Base-by-base conservation (phyloP, 2,329 filamentous ascomycete species). In the Verticillium isaacii region DNA sequence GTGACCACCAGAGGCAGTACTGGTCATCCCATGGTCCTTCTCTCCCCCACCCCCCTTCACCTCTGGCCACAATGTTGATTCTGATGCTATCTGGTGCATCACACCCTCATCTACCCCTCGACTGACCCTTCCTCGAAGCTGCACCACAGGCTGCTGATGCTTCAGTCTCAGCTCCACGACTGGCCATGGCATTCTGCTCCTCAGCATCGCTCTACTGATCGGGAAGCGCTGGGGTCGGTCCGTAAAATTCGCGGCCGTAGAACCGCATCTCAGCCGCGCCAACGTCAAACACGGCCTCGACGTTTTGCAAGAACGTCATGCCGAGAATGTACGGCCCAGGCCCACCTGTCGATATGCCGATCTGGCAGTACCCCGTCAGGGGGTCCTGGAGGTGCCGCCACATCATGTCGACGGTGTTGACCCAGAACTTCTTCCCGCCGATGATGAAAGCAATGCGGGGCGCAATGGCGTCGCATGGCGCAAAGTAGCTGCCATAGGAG, bases 301-400 rank as follows among this genome's bases (percentile, higher is more conserved):
- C 79, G 60, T 80, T 84, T 68, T 82, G 77, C 63, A 85, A 68
- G 61, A 83, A 85, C 7, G 76, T 75, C 37, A 80, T 77, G 0
- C 82, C 82, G 36, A 85, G 68, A 29, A 84, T 78, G 62, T 79
- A 83, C 7, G 80, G 80, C 8, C 80, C 78, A 0, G 71, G 64
- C 0, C 76, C 77, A 1, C 80, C 80, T 56, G 71, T 79, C 14
- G 78, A 72, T 60, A 84, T 75, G 6, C 77, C 77, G 36, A 81
- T 75, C 64, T 80, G 78, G 67, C 82, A 85, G 58, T 80, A 74
- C 0, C 78, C 80, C 8, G 77, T 82, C 57, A 76, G 56, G 0
- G 78, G 76, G 57, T 84, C 80, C 11, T 73, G 67, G 19, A 79
- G 68, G 50, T 78, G 73, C 41, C 72, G 73, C 63, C 79, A 79